Evolutionary conservation across 371 early-diverging fungal species (phyloP).

Genomic region (Mortierella sp.): DNA sequence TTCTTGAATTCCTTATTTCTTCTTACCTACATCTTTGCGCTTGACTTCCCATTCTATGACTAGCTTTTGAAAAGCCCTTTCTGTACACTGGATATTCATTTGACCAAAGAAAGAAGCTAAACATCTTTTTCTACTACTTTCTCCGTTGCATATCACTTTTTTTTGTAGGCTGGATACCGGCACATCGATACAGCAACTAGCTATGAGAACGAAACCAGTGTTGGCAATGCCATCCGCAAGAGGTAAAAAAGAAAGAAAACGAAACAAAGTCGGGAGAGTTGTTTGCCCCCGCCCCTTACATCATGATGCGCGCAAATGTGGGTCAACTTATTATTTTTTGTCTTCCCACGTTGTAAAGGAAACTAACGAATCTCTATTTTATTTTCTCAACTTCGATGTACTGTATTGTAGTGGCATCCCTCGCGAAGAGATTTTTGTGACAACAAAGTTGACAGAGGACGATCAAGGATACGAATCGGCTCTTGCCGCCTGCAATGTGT

Average conservation of each 20-base stretch:
- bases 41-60: no score
- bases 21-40: no score
- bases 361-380: neutral
- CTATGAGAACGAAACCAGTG: constrained; percentile 60
- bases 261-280: neutral
- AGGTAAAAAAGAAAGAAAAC: constrained; percentile 32
- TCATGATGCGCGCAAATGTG: no score
- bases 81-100: no score
- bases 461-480: constrained; percentile 62
- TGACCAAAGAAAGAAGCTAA: no score
- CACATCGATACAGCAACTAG: constrained; percentile 62
- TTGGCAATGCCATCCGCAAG: constrained; percentile 59
- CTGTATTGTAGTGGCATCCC: constrained; percentile 56
- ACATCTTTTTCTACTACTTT: neutral
- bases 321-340: neutral
- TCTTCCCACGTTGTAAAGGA: neutral
- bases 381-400: neutral
- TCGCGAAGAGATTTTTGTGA: constrained; percentile 77
- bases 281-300: neutral
- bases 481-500: constrained; percentile 62
- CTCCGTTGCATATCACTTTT: neutral
- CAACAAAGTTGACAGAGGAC: constrained; percentile 74
- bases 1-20: no score
- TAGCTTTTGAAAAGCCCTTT: no score
- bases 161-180: constrained; percentile 60